Base-by-base conservation (phyloP, 352 stramenopile species). In the Globisporangium orthogonon region DNA sequence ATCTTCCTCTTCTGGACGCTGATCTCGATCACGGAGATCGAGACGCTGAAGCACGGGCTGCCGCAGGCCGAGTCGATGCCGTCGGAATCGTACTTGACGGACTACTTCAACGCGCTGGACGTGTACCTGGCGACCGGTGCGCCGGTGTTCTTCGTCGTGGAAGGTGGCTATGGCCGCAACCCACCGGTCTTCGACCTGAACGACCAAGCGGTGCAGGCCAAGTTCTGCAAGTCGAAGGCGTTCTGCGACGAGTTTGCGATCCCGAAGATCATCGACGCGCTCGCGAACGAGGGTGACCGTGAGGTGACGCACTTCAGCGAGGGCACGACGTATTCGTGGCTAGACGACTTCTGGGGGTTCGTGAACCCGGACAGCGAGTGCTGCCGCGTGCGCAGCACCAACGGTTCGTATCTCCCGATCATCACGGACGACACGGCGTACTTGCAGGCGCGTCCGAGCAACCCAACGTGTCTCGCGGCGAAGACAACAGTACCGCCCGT, bases 271-370 rank as follows among this genome's bases (percentile, higher is more conserved):
- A 61, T 89, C 17, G 72, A 68, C 33, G 61, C 70, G 6, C 60
- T 89, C 11, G 61, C 65, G 18, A 73, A 74, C 23, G 52, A 72
- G 33, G 56, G 47, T 5, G 56, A 72, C n/a, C 63, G 60, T 13
- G 69, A 64, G 39, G 54, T 80, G 9, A 78, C 77, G 17, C 79
- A 73, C 57, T 71, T 89, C 43, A 76, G 72, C 50, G 61, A 69
- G 2, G 67, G 66, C 28, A 61, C 78, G 33, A 73, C 80, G 59
- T 71, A 70, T 33, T 91, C 82, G 39, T 91, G 82, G 82, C 62
- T 90, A 18, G 82, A 91, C 63, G 73, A 89, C 54, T 87, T 89
- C 62, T 90, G 79, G 79, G 44, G 60, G 7, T 91, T 90, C 64
- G 61, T 81, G 41, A 71, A 75, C 13, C 66, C 78, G 10, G 68